phyloP scores from a whole-genome alignment of 1,139 yeast genomes.

The Yamadazyma kanchanaburiensis region DNA sequence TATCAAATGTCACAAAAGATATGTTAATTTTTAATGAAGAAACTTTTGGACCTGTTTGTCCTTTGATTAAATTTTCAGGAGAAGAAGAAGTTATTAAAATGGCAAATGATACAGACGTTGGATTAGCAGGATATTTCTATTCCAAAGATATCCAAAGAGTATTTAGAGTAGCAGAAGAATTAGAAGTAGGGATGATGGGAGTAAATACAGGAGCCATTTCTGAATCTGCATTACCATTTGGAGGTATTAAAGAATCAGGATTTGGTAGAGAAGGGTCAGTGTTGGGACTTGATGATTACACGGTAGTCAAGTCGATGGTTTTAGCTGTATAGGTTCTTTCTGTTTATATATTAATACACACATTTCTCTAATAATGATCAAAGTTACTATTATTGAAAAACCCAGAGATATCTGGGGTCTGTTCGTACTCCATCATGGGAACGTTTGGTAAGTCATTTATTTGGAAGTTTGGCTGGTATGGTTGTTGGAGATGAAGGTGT shows the following conservation, averaged over 20 bases:
- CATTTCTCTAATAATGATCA: no score
- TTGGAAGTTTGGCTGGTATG: no score
- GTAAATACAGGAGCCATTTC: conserved; percentile 44
- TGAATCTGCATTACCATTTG: conserved; percentile 47
- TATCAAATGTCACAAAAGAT: conserved; percentile 59
- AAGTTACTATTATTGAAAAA: no score
- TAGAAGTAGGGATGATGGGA: conserved; percentile 48
- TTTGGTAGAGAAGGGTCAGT: conserved; percentile 49
- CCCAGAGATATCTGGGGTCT: no score
- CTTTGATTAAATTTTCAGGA: conserved; percentile 60
- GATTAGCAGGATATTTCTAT: conserved; percentile 46
- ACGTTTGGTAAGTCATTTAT: background rate
- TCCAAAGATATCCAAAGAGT: conserved; percentile 48
- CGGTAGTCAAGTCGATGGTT: conserved; percentile 27
- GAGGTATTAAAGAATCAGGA: conserved; percentile 44
- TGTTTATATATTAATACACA: conserved; percentile 1
- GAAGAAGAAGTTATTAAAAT: conserved; percentile 65
- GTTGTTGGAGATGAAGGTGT: no score
- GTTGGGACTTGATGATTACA: conserved; percentile 42
- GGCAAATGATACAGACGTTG: conserved; percentile 63
- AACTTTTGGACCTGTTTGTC: conserved; percentile 90
- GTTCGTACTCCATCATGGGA: no score
- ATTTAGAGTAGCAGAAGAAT: conserved; percentile 45
- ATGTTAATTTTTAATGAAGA: conserved; percentile 71
- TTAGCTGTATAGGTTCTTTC: conserved; percentile 13